Percentiles rank a stretch among this genome's conserved stretches.
Evolutionary conservation across 345 rosid genomes (phyloP).

Genomic region (Camelina neglecta): DNA sequence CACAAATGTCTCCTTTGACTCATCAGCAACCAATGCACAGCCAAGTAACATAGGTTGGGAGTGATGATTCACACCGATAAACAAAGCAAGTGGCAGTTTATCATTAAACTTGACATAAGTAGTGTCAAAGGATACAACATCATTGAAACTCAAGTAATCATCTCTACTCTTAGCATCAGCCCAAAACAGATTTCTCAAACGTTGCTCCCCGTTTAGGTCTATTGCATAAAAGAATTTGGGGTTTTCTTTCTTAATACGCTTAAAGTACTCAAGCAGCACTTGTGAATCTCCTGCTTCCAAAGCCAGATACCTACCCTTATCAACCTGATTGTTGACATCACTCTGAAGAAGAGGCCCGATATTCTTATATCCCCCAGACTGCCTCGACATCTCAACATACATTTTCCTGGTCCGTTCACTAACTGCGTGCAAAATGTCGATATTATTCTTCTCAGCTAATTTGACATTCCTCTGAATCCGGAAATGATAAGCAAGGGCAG

Average conservation of each 20-base stretch:
- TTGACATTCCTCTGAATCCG: constrained; percentile 60
- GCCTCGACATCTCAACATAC: constrained; percentile 60
- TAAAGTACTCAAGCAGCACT: constrained; percentile 52
- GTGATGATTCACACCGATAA: constrained; percentile 56
- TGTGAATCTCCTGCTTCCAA: constrained; percentile 57
- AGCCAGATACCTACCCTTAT: constrained; percentile 44
- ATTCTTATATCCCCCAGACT: constrained; percentile 50
- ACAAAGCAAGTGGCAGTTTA: constrained; percentile 54
- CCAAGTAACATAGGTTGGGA: constrained; percentile 54
- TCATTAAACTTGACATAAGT: constrained; percentile 53
- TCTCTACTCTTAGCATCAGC: constrained; percentile 57
- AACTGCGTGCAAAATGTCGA: constrained; percentile 55
- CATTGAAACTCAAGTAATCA: constrained; percentile 50
- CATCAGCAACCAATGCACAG: constrained; percentile 56
- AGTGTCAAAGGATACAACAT: constrained; percentile 57
- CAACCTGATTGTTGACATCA: constrained; percentile 43
- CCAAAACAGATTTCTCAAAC: constrained; percentile 53
- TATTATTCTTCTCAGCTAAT: constrained; percentile 60
- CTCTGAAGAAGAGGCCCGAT: constrained; percentile 29
- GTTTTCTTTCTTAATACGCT: constrained; percentile 58
- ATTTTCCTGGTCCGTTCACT: constrained; percentile 57
- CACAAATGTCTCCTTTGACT: constrained; percentile 46
- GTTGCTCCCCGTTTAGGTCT: constrained; percentile 52
- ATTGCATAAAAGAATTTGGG: constrained; percentile 53
- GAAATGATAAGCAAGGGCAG: constrained; percentile 64